A percentile compares a stretch with the other conserved stretches of the same genome.
Conservation (phyloP, 1,284 basidiomycete genomes). For the Ceraceosorus bombacis region DNA sequence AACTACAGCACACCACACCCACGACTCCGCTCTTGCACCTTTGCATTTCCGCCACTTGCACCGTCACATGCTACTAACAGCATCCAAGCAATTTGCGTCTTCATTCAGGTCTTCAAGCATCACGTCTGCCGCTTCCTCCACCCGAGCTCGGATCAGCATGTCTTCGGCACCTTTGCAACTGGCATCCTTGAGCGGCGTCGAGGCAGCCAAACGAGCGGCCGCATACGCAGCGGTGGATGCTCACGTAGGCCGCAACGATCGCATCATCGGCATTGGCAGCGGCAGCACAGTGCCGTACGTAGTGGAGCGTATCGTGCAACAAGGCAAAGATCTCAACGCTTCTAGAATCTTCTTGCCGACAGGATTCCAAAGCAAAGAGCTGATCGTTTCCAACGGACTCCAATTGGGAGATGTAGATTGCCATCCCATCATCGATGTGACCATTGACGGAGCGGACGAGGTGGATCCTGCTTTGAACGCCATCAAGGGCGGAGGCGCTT, state of each 20-base stretch:
- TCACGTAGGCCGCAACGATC: constrained; percentile 73
- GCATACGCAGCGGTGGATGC: constrained; percentile 90
- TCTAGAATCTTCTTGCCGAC: constrained; percentile 50
- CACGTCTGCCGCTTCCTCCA: not conserved
- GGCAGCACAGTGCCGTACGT: constrained; percentile 91
- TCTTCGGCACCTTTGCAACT: constrained; percentile 9
- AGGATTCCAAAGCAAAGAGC: constrained; percentile 90
- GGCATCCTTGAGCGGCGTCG: constrained; percentile 44
- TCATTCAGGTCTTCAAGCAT: too few species aligned
- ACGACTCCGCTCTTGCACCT: too few species aligned
- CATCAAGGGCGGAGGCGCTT: constrained; percentile 96
- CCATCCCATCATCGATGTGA: constrained; percentile 78
- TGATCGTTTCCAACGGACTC: constrained; percentile 72
- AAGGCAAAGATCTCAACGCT: constrained; percentile 69
- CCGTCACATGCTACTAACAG: too few species aligned
- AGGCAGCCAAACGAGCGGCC: constrained; percentile 72
- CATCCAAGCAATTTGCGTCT: too few species aligned
- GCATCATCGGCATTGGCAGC: constrained; percentile 56
- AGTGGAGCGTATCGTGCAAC: constrained; percentile 83
- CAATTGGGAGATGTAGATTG: constrained; percentile 71
- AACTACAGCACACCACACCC: too few species aligned
- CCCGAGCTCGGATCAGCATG: not conserved
- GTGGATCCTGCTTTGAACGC: constrained; percentile 82
- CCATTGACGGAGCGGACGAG: constrained; percentile 94
- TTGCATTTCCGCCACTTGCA: too few species aligned